phyloP scores from a whole-genome alignment of 1,284 basidiomycete genomes.

The Ceratobasidium papillatum region DNA sequence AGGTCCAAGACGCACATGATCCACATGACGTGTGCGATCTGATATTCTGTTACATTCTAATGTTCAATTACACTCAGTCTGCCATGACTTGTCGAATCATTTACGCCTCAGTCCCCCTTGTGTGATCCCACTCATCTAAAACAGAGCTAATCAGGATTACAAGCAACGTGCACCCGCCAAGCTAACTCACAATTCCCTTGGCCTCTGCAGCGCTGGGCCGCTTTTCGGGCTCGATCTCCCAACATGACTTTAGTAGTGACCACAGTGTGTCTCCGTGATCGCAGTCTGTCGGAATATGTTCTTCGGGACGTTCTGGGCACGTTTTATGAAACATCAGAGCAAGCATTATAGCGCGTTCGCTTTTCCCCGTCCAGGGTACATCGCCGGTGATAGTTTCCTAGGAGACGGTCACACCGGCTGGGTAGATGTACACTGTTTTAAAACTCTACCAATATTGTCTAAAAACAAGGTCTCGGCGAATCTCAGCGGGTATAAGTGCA shows the following conservation, averaged over 20 bases:
- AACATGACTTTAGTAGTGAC: not conserved
- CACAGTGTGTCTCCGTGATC: not conserved
- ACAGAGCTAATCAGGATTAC: no score
- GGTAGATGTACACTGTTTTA: no score
- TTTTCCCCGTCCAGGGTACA: not conserved
- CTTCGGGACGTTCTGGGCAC: not conserved
- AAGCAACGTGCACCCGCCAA: no score
- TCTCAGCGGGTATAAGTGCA: not conserved
- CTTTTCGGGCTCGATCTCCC: not conserved
- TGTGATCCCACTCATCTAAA: no score
- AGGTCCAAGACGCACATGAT: no score
- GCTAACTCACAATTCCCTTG: not conserved
- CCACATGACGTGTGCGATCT: no score
- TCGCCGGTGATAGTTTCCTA: not conserved
- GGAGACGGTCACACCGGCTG: no score
- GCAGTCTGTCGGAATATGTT: not conserved
- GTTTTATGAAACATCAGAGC: not conserved
- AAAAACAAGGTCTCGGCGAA: not conserved
- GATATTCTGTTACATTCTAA: no score
- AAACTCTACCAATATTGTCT: constrained; percentile 2
- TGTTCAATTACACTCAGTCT: no score
- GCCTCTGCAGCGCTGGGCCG: not conserved
- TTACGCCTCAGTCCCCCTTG: no score
- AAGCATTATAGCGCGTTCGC: not conserved
- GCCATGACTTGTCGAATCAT: no score